These are phyloP conservation scores for Aotearoamyces nothofagi DNA, from an alignment of 2,329 filamentous ascomycete species.

Conservation along the genomic window DNA sequence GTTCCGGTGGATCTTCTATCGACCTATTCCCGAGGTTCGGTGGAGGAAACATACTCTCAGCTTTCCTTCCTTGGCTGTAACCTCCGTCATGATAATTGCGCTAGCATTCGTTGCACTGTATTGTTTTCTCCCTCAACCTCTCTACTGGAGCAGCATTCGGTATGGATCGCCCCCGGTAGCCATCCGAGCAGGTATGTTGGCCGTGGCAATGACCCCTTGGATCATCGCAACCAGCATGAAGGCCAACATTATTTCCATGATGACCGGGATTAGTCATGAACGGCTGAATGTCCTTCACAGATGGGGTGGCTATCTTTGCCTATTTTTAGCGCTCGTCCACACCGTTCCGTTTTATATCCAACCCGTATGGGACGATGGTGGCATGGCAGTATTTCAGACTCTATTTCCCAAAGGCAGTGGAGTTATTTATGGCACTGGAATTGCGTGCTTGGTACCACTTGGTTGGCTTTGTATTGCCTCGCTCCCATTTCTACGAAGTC, in stretches of 20 bases:
- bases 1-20: slow-evolving; percentile 79
- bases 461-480: slow-evolving; percentile 76
- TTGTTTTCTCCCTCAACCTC: slow-evolving; percentile 72
- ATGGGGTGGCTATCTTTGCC: slow-evolving; percentile 77
- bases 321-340: slow-evolving; percentile 72
- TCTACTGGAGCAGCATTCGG: slow-evolving; percentile 78
- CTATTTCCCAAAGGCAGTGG: slow-evolving; percentile 51
- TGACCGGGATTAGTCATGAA: slow-evolving; percentile 87
- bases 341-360: slow-evolving; percentile 82
- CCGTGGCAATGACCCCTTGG: slow-evolving; percentile 85
- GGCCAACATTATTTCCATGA: slow-evolving; percentile 66
- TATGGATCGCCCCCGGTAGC: slow-evolving; percentile 82
- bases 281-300: slow-evolving; percentile 84
- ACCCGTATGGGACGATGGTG: slow-evolving; percentile 69
- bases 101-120: slow-evolving; percentile 64
- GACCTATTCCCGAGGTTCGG: slow-evolving; percentile 62
- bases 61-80: slow-evolving; percentile 66
- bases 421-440: slow-evolving; percentile 72
- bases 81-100: slow-evolving; percentile 51
- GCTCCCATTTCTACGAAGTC: slow-evolving; percentile 58
- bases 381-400: slow-evolving; percentile 51
- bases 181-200: slow-evolving; percentile 79
- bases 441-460: slow-evolving; percentile 68
- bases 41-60: slow-evolving; percentile 54
- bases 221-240: slow-evolving; percentile 84